Conservation (phyloP, 1,284 basidiomycete genomes). For the Ceratobasidium theobromae region DNA sequence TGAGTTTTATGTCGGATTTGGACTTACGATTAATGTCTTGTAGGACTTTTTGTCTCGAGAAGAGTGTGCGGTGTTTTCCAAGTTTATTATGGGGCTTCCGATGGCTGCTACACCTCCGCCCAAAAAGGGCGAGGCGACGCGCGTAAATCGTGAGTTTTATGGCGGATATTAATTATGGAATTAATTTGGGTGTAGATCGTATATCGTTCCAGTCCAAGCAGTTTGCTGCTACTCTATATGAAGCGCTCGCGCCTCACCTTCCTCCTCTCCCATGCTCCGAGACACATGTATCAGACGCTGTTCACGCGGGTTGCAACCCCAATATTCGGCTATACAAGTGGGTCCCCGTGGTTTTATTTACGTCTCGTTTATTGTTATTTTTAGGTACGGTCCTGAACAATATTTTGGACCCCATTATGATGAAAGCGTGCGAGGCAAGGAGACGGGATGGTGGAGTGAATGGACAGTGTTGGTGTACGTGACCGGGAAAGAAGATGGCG, state of each 20-base stretch:
- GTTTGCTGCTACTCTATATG: conserved; percentile 61
- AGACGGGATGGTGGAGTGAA: conserved; percentile 50
- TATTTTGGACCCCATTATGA: conserved; percentile 78
- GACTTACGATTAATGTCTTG: conserved; percentile 31
- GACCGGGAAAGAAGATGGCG: conserved; percentile 67
- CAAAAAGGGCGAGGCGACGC: conserved; percentile 72
- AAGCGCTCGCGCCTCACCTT: conserved; percentile 59
- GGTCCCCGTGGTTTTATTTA: conserved; percentile 34
- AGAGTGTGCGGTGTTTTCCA: conserved; percentile 65
- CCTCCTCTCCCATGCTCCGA: conserved; percentile 56
- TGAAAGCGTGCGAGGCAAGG: conserved; percentile 57
- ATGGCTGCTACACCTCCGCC: conserved; percentile 70
- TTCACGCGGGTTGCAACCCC: conserved; percentile 54
- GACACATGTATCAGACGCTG: conserved; percentile 6
- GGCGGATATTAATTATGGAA: not conserved
- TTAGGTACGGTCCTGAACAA: conserved; percentile 61
- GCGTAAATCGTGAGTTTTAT: conserved; percentile 63
- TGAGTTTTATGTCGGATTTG: conserved; percentile 42
- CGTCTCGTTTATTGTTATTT: conserved; percentile 44
- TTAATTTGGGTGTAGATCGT: conserved; percentile 51
- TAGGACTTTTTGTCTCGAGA: conserved; percentile 59
- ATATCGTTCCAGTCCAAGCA: conserved; percentile 59
- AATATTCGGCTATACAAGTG: conserved; percentile 66
- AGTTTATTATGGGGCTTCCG: conserved; percentile 63
- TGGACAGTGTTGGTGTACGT: conserved; percentile 83